Base-by-base conservation (phyloP, 495 filamentous ascomycete genomes). In the Corynascus novoguineensis region DNA sequence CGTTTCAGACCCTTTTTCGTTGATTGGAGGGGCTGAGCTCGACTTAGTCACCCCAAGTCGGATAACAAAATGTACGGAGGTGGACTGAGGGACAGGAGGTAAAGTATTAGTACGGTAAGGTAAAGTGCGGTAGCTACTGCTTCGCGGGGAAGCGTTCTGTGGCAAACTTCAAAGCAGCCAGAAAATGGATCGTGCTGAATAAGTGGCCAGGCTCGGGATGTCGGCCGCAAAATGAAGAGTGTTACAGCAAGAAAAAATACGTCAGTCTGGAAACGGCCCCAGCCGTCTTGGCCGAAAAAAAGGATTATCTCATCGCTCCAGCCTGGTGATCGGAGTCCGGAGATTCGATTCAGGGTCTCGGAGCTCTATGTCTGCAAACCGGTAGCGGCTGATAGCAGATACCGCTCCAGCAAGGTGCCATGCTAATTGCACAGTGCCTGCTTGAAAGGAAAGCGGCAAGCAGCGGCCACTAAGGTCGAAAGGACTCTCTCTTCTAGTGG, bases 311-410 rank as follows among this genome's bases (percentile, higher is more conserved):
- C 38, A 32, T 34, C 28, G 12, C 24, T 22, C 21, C 5, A 12
- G n/a, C 19, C 35, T 37, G 50, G 11, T 28, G 34, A 38, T 51
- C 49, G 49, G 49, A 25, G 34, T 19, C 35, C 37, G 50, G 50
- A 53, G 42, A 53, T 42, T 53, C 35, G 42, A 53, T 42, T 53
- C 35, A 53, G 25, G 21, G 21, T 38, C 48, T 38, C 48, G 4
- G 15, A 22, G 40, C 40, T 14, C 19, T 19, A 12, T 27, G 46
- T 15, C 46, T 21, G n/a, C 46, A 31, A 50, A 15, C 17, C 8
- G 47, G 47, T 50, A 19, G 47, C 46, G 46, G 46, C 47, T 34
- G 21, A 17, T 15, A 41, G n/a, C 29, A n/a, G n/a, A n/a, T n/a
- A n/a, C n/a, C n/a, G n/a, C n/a, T n/a, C n/a, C n/a, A n/a, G n/a